Conservation (phyloP, 345 rosid genomes). For the Streptanthus diversifolius region DNA sequence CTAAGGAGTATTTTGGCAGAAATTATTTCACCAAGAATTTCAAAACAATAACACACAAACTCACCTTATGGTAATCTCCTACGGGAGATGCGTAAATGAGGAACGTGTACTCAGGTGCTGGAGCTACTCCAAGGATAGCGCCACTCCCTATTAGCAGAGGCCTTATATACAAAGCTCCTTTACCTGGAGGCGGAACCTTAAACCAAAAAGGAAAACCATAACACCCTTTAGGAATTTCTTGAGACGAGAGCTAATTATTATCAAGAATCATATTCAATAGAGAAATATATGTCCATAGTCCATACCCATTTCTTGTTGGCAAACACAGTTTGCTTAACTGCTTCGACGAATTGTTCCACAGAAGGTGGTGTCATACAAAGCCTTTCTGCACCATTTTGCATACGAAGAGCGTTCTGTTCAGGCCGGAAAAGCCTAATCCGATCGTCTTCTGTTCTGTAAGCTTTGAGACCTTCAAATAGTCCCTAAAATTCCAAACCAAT, state of each 20-base stretch:
- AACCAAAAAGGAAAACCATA: not conserved
- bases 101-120: conserved; percentile 54
- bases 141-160: conserved; percentile 65
- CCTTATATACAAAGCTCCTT: conserved; percentile 63
- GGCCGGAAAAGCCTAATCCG: conserved; percentile 51
- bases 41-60: conserved; percentile 30
- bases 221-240: not conserved
- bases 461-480: conserved; percentile 56
- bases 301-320: conserved; percentile 58
- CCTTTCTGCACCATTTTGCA: conserved; percentile 56
- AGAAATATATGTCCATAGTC: not conserved
- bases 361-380: conserved; percentile 57
- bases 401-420: conserved; percentile 48
- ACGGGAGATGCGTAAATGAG: conserved; percentile 53
- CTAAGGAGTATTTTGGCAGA: not conserved
- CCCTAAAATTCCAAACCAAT: conserved; percentile 35
- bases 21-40: not conserved
- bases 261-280: not conserved
- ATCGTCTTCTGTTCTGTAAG: conserved; percentile 52
- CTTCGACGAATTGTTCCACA: conserved; percentile 44
- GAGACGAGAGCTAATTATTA: not conserved
- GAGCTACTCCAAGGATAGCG: conserved; percentile 43
- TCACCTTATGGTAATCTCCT: conserved; percentile 48
- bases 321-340: conserved; percentile 43
- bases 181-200: conserved; percentile 68